A percentile compares a stretch with the other conserved stretches of the same genome.
Conservation (phyloP, 2,329 filamentous ascomycete species). For the Xylaria sp. region DNA sequence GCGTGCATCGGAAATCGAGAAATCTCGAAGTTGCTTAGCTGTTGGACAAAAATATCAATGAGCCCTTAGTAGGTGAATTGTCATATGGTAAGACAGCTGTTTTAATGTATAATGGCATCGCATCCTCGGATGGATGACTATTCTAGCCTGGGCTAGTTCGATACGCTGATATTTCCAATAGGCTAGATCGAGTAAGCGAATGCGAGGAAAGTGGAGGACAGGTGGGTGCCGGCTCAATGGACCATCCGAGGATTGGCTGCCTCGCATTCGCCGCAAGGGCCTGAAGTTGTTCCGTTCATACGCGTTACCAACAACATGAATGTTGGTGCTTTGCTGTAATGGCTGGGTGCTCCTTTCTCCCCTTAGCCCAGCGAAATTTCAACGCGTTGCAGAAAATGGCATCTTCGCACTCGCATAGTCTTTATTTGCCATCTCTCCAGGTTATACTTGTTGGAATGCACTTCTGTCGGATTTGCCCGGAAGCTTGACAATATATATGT, state of each 20-base stretch:
- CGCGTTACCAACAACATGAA: no score
- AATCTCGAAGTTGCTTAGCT: background rate
- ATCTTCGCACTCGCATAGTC: constrained; percentile 22
- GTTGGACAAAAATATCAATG: background rate
- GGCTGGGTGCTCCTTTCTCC: background rate
- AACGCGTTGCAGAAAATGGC: background rate
- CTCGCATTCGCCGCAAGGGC: background rate
- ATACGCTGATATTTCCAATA: constrained; percentile 13
- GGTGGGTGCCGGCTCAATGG: background rate
- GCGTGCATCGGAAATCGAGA: background rate
- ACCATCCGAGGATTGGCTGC: constrained; percentile 16
- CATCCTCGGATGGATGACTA: background rate
- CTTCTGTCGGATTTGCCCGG: constrained; percentile 12
- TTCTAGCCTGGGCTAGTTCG: constrained; percentile 4
- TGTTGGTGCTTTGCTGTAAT: constrained; percentile 1
- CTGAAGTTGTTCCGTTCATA: constrained; percentile 22
- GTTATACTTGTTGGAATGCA: background rate
- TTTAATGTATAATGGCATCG: background rate
- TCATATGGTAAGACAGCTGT: background rate
- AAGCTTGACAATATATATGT: constrained; percentile 10
- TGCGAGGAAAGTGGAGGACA: constrained; percentile 27
- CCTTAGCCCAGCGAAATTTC: background rate
- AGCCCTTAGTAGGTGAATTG: background rate
- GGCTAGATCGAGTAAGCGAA: constrained; percentile 28
- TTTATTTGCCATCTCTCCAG: background rate